These are phyloP conservation scores for Phytophthora kernoviae DNA, from an alignment of 352 stramenopile genomes.

Conservation along the genomic window DNA sequence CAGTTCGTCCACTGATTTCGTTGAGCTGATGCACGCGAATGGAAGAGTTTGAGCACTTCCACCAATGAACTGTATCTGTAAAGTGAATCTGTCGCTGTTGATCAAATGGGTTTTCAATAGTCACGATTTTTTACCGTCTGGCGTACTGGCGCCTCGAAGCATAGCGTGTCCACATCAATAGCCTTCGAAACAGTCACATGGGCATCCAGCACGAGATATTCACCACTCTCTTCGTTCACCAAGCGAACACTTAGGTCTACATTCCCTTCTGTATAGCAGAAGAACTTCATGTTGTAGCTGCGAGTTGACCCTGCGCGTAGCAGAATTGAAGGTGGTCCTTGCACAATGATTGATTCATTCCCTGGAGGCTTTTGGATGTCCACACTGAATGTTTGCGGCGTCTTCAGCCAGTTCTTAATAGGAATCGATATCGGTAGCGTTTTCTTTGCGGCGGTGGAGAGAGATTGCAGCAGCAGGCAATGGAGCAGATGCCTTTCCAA, in stretches of 20 bases:
- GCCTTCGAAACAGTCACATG: constrained; percentile 59
- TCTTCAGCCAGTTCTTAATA: constrained; percentile 91
- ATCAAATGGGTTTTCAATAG: constrained; percentile 92
- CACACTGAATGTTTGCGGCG: constrained; percentile 79
- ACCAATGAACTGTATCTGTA: constrained; percentile 69
- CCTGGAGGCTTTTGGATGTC: constrained; percentile 51
- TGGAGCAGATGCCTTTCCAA: constrained; percentile 73
- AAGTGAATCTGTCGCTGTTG: constrained; percentile 55
- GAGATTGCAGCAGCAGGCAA: constrained; percentile 38
- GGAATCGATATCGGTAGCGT: constrained; percentile 66
- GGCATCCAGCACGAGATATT: constrained; percentile 84
- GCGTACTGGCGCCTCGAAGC: constrained; percentile 85
- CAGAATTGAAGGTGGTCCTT: constrained; percentile 73
- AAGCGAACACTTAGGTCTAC: constrained; percentile 71
- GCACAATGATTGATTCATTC: constrained; percentile 54
- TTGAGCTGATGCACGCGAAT: constrained; percentile 75
- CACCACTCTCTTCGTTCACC: constrained; percentile 78
- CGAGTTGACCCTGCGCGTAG: constrained; percentile 58
- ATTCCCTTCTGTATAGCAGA: constrained; percentile 84
- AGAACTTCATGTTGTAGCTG: constrained; percentile 90
- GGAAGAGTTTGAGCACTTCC: constrained; percentile 76
- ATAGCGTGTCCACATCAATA: constrained; percentile 75
- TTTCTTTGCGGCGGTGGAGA: constrained; percentile 82
- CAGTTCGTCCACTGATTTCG: constrained; percentile 66
- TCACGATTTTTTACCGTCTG: constrained; percentile 83